Evolutionary conservation across 129 eudicot species (phyloP), one percentile per base, ranked within the genome.

Genomic region (Scalesia atractyloides): DNA sequence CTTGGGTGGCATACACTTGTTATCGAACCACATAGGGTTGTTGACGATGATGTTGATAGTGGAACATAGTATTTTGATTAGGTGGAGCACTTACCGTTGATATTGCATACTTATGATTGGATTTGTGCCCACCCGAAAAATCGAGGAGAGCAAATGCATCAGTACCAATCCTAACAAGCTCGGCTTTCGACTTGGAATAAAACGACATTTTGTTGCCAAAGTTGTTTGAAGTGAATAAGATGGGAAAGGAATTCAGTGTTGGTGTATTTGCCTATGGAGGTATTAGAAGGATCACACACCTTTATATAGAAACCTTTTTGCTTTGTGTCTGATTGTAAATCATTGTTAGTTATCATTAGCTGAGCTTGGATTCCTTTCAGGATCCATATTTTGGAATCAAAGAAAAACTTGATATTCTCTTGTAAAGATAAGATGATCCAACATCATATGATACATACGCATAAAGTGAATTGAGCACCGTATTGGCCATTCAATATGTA

Each of bases 81-180:
- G 54, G 64, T 36, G 70, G 44, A 33, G 3, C 43, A 43, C 39
- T 26, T 51, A 14, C 19, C 14, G 50, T 5, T 12, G 77, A 30
- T 10, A 57, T 5, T 17, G 78, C 14, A 41, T 50, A 52, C n/a
- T 9, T 52, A 13, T 69, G 54, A 13, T 61, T 77, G 53, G 16
- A 53, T 69, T 51, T 70, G 30, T 24, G 54, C 22, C 49, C 65
- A 43, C 58, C 9, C 0, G 63, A 49, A 30, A 62, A 78, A 49
- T 19, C 72, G 52, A 78, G 71, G 24, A 70, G 36, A 41, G 50
- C 71, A 70, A 78, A 78, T 13, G 49, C 82, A 30, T 77, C 71
- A 9, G 30, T 64, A 33, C 81, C 81, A 62, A 77, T 68, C 64
- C 61, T 61, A 37, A 19, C 39, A 59, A 77, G 81, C 46, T 77